Conservation (phyloP, 345 rosid species). For the Acer negundo region DNA sequence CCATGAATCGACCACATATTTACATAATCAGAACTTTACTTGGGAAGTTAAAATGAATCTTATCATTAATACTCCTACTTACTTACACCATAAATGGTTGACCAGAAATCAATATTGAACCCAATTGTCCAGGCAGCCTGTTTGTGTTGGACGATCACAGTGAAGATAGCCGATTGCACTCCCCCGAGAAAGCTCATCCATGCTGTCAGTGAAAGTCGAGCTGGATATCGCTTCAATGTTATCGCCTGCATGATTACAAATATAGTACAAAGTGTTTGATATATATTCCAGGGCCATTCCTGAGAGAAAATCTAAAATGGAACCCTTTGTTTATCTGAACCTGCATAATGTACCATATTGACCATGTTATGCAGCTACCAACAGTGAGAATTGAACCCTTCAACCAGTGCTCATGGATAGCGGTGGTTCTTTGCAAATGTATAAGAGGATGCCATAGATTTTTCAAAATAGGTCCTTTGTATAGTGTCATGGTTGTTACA, state of each 20-base stretch:
- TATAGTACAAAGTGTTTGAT: not conserved
- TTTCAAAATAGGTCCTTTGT: constrained; percentile 52
- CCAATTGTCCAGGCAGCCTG: constrained; percentile 56
- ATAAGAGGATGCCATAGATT: constrained; percentile 42
- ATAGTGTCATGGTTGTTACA: constrained; percentile 55
- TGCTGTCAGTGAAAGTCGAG: constrained; percentile 62
- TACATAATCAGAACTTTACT: not conserved
- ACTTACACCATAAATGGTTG: constrained; percentile 61
- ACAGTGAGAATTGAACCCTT: constrained; percentile 61
- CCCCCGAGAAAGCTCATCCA: constrained; percentile 69
- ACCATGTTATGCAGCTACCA: constrained; percentile 66
- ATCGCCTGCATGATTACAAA: constrained; percentile 33
- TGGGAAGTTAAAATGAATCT: not conserved
- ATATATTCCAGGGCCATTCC: not conserved
- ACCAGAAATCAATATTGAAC: constrained; percentile 56
- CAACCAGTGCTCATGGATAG: constrained; percentile 50
- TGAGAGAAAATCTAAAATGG: too few relatives aligned
- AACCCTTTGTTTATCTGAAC: constrained; percentile 19
- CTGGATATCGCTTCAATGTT: constrained; percentile 63
- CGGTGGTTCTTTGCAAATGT: constrained; percentile 30
- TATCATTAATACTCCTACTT: not conserved
- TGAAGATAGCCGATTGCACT: constrained; percentile 58
- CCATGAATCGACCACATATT: not conserved
- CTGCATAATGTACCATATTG: constrained; percentile 71
- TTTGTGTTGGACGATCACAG: constrained; percentile 45